A percentile compares a stretch with the other conserved stretches of the same genome.
These are phyloP conservation scores for Barbarea vulgaris DNA, from an alignment of 345 rosid species.

Conservation along the genomic window DNA sequence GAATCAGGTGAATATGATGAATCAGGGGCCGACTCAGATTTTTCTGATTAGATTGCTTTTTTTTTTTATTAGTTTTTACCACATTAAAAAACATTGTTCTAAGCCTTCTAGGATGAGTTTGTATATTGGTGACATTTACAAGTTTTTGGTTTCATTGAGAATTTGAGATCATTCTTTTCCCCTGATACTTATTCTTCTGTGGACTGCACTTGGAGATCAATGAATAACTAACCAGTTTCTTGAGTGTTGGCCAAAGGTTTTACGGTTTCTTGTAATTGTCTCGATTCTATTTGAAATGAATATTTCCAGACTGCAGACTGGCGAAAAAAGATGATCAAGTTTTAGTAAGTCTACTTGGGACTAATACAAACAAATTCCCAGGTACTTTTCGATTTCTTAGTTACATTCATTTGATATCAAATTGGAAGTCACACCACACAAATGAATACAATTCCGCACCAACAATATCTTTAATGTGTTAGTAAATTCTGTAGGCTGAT, in stretches of 20 bases:
- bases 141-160: conserved; percentile 8
- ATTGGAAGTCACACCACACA: conserved; percentile 4
- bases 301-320: conserved; percentile 14
- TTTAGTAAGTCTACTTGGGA: background rate
- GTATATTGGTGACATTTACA: conserved; percentile 22
- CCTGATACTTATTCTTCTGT: conserved; percentile 22
- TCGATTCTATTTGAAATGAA: background rate
- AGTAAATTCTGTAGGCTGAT: conserved; percentile 16
- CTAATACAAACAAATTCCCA: conserved; percentile 10
- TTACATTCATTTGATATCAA: conserved; percentile 25
- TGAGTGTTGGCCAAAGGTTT: conserved; percentile 9
- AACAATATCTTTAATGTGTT: conserved; percentile 21
- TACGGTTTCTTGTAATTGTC: background rate
- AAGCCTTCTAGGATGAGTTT: conserved; percentile 20
- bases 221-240: conserved; percentile 25
- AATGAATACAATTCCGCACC: conserved; percentile 12
- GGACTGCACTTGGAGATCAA: background rate
- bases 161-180: conserved; percentile 2
- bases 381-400: conserved; percentile 19
- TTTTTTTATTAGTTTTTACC: conserved; percentile 20
- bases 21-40: conserved; percentile 67
- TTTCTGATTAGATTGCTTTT: conserved; percentile 52
- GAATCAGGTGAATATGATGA: conserved; percentile 68
- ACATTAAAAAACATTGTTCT: conserved; percentile 29
- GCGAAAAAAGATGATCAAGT: conserved; percentile 9